Evolutionary conservation across 2,329 filamentous ascomycete genomes (phyloP), one percentile per base, ranked within the genome.

Genomic region (Stemphylium vesicarium): DNA sequence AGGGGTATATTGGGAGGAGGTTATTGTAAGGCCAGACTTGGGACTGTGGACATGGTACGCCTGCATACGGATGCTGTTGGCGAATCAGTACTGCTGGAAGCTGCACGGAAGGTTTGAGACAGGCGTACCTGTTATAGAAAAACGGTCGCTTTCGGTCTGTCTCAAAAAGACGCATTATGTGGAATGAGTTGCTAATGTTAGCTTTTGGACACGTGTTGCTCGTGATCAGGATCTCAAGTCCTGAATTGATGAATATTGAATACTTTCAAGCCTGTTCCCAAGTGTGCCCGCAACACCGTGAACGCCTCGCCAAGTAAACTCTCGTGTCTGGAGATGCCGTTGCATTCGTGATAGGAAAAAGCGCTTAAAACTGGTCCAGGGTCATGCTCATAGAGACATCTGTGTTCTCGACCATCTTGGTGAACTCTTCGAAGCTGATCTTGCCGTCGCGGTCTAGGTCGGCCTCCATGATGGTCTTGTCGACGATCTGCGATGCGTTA

Each of bases 391-490:
- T 82, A 57, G 81, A 84, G 41, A 88, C 82, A 75, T 88, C 86
- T 22, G 94, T 98, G 76, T 90, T 96, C 84, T 97, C 94, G 46
- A 99, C 95, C 94, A 99, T 98, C 81, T 95, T 92, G 58, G 88
- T 94, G 75, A 99, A 99, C 83, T 99, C 95, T 79, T 98, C 92
- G 71, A 99, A 99, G 82, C 92, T 96, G 77, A 99, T 98, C 84
- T 96, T 96, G 71, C 95, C 95, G 77, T 99, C 95, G 58, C 88
- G 88, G 78, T 99, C 95, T 67, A 93, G 84, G 78, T 99, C 95
- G 43, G 95, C 95, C 81, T 99, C 95, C 95, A 98, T 98, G 76
- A 99, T 98, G 56, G 95, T 99, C 87, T 99, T 99, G 82, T 99
- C 95, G 67, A 99, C 95, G 75, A 99, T 99, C 86, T 87, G 15